phyloP scores from a whole-genome alignment of 805 yeast species.

The Hanseniaspora thailandica region DNA sequence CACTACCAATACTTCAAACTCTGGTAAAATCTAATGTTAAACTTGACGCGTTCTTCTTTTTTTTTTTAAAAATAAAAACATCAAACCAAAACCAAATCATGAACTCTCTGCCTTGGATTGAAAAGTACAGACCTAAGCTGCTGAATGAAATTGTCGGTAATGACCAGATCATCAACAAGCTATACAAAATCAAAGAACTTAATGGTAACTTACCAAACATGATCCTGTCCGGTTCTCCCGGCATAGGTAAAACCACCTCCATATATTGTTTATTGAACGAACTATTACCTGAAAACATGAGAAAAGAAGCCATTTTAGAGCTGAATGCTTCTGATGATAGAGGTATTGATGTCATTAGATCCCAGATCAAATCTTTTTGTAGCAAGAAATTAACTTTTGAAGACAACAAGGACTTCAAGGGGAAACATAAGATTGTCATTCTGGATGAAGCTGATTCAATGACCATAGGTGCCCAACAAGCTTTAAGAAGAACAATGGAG shows the following conservation, averaged over 20 bases:
- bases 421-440: slow-evolving; percentile 84
- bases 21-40: too few species aligned
- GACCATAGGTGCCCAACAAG: slow-evolving; percentile 97
- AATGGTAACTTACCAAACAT: slow-evolving; percentile 97
- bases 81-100: background rate
- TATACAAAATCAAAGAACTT: slow-evolving; percentile 61
- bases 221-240: slow-evolving; percentile 92
- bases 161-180: slow-evolving; percentile 71
- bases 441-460: slow-evolving; percentile 92
- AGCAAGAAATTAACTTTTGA: slow-evolving; percentile 71
- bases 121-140: slow-evolving; percentile 76
- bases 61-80: background rate
- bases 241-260: slow-evolving; percentile 94
- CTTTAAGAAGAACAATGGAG: slow-evolving; percentile 89
- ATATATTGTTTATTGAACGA: slow-evolving; percentile 81
- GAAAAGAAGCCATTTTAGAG: slow-evolving; percentile 76
- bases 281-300: slow-evolving; percentile 52
- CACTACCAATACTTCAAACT: too few species aligned
- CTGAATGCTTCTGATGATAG: slow-evolving; percentile 94
- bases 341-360: slow-evolving; percentile 93
- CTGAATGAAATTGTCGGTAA: slow-evolving; percentile 87
- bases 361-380: slow-evolving; percentile 88
- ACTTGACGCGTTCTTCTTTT: too few species aligned
- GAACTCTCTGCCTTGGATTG: slow-evolving; percentile 53
- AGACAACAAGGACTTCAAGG: slow-evolving; percentile 41